Evolutionary conservation across 495 filamentous ascomycete genomes (phyloP).

Genomic region (Penicillium argentinense): DNA sequence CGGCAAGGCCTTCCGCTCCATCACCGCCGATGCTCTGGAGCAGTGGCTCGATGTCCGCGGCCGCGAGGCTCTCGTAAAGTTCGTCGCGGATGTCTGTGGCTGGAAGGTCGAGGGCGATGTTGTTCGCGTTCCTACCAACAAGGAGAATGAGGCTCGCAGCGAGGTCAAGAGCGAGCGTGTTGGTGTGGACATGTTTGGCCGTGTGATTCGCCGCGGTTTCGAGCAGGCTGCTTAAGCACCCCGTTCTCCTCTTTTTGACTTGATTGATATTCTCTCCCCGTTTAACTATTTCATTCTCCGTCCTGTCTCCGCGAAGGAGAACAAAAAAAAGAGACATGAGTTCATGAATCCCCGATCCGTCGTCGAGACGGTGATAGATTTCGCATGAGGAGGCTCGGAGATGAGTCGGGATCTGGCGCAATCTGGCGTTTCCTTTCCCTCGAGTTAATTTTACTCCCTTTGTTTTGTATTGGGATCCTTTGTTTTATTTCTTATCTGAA

Average conservation of each 20-base stretch:
- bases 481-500: constrained; percentile 17
- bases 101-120: constrained; percentile 74
- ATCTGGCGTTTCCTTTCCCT: constrained; percentile 30
- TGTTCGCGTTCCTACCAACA: constrained; percentile 81
- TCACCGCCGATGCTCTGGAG: constrained; percentile 73
- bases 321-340: constrained; percentile 30
- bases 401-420: constrained; percentile 35
- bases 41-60: constrained; percentile 80
- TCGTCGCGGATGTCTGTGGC: constrained; percentile 78
- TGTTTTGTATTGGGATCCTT: constrained; percentile 26
- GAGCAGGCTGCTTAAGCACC: constrained; percentile 73
- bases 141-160: constrained; percentile 98
- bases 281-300: constrained; percentile 19
- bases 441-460: constrained; percentile 10
- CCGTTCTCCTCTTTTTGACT: constrained; percentile 9
- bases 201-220: constrained; percentile 82
- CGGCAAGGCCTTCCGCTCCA: constrained; percentile 82
- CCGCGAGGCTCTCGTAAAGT: constrained; percentile 69
- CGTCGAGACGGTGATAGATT: constrained; percentile 30
- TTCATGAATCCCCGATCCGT: constrained; percentile 34
- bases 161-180: constrained; percentile 95
- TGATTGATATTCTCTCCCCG: constrained; percentile 5
- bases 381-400: constrained; percentile 33
- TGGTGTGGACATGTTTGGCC: constrained; percentile 72
- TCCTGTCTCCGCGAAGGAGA: constrained; percentile 11